Evolutionary conservation across 1,139 yeast species (phyloP), one percentile per base, ranked within the genome.

Genomic region (Candida gigantensis): DNA sequence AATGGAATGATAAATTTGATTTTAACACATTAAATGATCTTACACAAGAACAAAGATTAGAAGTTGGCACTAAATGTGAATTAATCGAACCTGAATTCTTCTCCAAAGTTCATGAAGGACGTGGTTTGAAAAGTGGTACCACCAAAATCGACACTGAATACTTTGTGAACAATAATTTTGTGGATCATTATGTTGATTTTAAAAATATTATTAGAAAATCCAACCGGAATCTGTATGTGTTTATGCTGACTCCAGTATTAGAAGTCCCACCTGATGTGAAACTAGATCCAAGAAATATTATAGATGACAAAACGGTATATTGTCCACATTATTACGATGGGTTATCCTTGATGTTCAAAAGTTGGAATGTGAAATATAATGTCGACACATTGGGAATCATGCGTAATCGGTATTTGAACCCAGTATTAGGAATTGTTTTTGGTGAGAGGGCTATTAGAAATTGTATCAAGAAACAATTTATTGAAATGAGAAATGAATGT

Each of bases 261-360:
- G 86, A 84, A 45, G 55, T 76, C 3, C 96, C 97, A 0, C 97
- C 97, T 0, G 57, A 61, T 7, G 60, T 88, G 39, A 72, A 70
- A 43, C 70, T 71, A 6, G 74, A 84, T 14, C 60, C 61, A 1
- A 53, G 71, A 7, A 51, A 68, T 3, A 58, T 80, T 28, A 60
- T 87, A 14, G 95, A 87, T 51, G 57, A 66, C 1, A 76, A 73
- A 41, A 82, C 90, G 0, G 79, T 85, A 0, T 83, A 81, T 49
- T 79, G 95, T 21, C 94, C 95, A 2, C 97, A 90, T 60, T 90
- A 82, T 55, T 90, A 90, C 53, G 97, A 90, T 57, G 97, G 97
- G 0, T 74, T 90, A 77, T 85, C 97, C 1, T 63, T 92, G 19
- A 82, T 90, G 92, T 84, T 86, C 57, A 88, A 88, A 58, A 75